Evolutionary conservation across 1,284 basidiomycete genomes (phyloP), one percentile per base, ranked within the genome.

Genomic region (Exobasidium cylindrosporum): DNA sequence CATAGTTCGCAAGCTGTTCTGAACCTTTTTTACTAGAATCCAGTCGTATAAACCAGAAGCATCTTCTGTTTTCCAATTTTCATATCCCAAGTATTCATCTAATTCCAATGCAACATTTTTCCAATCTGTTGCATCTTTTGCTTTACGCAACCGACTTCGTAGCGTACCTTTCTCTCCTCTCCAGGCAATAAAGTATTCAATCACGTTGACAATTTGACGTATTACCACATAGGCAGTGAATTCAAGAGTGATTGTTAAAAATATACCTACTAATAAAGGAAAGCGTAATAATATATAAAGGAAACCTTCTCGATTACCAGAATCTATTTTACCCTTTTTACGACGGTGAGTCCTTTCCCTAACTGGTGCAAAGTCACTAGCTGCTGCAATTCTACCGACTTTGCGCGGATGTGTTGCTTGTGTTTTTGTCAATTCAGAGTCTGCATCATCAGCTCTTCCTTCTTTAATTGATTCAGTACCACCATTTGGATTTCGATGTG

Each of bases 211-310:
- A 17, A 94, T 78, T 80, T 97, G 94, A 43, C 95, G 85, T 53
- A 92, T 91, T 28, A 90, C 68, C 45, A 97, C 86, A 77, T 97
- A 83, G 31, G 90, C 82, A 14, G 90, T 83, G 76, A 98, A 97
- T 80, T 97, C 90, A 30, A 86, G 83, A 31, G 87, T 84, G 68
- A 98, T 97, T 81, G 95, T 86, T 3, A 88, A 60, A 69, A 93
- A 92, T 58, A 98, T 89, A 70, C 92, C 84, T 64, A 84, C 80
- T 89, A 79, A 62, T 2, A 79, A 65, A 3, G 77, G 77, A 63
- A 68, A 79, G 6, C 77, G 69, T 0, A 78, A 60, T 0, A 73
- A 60, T 46, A 61, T 63, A 57, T 68, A 78, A 31, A 77, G 66
- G n/a, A 70, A 66, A 4, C 77, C 77, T 54, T 77, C 76, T 10